Percentiles rank a stretch among this genome's conserved stretches.
Evolutionary conservation across 371 early-diverging fungal genomes (phyloP).

Genomic region (Mucor plumbeus): DNA sequence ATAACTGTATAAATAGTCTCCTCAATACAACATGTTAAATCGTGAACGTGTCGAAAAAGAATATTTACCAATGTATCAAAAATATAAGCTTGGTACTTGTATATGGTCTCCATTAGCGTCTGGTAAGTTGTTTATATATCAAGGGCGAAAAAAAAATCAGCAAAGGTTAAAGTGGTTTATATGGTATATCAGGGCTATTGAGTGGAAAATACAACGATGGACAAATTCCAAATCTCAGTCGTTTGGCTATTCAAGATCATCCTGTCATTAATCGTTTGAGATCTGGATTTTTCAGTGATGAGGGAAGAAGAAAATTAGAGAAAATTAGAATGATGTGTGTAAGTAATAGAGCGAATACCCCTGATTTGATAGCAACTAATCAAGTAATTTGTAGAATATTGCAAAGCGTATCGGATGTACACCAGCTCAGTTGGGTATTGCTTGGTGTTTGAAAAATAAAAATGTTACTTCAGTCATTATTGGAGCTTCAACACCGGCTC

Average conservation of each 20-base stretch:
- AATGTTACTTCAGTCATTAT: constrained; percentile 67
- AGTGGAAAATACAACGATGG: constrained; percentile 83
- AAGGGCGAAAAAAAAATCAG: constrained; percentile 13
- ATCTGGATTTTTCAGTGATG: constrained; percentile 64
- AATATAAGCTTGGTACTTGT: constrained; percentile 75
- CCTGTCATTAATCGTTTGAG: constrained; percentile 68
- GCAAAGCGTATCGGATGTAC: constrained; percentile 72
- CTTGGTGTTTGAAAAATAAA: constrained; percentile 79
- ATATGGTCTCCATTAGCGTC: constrained; percentile 85
- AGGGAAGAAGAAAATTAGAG: constrained; percentile 61
- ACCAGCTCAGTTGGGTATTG: constrained; percentile 79
- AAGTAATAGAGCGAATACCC: constrained; percentile 21
- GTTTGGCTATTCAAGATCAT: constrained; percentile 71
- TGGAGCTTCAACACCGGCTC: constrained; percentile 74
- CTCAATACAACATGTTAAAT: constrained; percentile 89
- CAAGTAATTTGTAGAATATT: constrained; percentile 42
- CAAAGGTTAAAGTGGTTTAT: neutral
- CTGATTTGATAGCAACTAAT: neutral
- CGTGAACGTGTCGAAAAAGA: constrained; percentile 83
- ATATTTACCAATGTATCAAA: constrained; percentile 75
- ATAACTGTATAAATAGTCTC: constrained; percentile 71
- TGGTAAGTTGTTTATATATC: constrained; percentile 39
- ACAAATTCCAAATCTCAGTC: constrained; percentile 69
- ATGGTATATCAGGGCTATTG: constrained; percentile 45
- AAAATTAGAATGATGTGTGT: constrained; percentile 57